These are phyloP conservation scores for Violaceomyces palustris DNA, from an alignment of 1,284 basidiomycete species.

Conservation along the genomic window DNA sequence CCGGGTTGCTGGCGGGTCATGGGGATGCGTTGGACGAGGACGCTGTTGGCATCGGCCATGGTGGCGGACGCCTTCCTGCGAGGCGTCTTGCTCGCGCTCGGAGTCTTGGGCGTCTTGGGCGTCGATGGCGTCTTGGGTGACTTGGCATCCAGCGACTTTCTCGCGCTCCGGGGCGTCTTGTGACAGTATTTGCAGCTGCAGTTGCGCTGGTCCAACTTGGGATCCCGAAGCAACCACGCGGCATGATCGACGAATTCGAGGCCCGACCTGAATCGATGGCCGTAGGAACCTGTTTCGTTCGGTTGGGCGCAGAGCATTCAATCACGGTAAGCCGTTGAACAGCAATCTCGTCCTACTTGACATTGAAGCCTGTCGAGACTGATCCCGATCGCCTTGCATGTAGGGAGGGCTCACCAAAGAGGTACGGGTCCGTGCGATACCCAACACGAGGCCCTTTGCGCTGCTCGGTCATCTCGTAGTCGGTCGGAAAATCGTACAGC, in stretches of 20 bases:
- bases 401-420: conserved; percentile 24
- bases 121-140: no score
- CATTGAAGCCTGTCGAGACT: no score
- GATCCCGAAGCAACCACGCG: conserved; percentile 26
- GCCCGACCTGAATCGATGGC: conserved; percentile 30
- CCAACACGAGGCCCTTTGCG: conserved; percentile 23
- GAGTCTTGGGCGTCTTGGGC: conserved; percentile 5
- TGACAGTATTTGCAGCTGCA: conserved; percentile 38
- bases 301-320: no score
- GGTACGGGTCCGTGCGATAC: conserved; percentile 31
- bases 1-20: conserved; percentile 24
- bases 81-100: conserved; percentile 1
- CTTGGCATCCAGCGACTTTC: conserved; percentile 2
- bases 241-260: conserved; percentile 26
- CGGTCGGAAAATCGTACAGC: conserved; percentile 26
- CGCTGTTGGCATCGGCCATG: conserved; percentile 3
- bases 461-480: conserved; percentile 37
- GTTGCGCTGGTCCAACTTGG: conserved; percentile 12
- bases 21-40: conserved; percentile 14
- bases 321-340: no score
- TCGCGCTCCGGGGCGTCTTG: conserved; percentile 13
- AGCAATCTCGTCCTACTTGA: no score
- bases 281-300: conserved; percentile 3
- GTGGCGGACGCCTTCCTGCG: not conserved
- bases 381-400: no score